Conservation (phyloP, 495 filamentous ascomycete species). For the Neurospora africana region DNA sequence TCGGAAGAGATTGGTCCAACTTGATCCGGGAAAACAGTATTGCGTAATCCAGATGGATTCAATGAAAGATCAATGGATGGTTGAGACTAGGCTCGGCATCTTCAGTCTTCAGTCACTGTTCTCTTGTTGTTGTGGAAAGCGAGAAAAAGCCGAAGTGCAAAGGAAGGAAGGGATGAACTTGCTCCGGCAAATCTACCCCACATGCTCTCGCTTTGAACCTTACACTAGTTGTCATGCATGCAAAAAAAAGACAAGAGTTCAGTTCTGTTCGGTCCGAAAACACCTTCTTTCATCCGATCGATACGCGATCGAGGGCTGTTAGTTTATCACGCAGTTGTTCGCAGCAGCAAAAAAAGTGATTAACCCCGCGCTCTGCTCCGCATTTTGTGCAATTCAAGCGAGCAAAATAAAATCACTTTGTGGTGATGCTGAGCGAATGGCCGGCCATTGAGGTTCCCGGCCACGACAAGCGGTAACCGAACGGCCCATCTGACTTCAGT, state of each 20-base stretch:
- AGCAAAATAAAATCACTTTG: background rate
- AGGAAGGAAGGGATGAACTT: background rate
- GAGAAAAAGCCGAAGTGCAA: background rate
- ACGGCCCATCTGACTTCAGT: background rate
- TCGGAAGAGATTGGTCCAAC: background rate
- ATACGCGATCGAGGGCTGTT: background rate
- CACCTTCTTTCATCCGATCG: background rate
- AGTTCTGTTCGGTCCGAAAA: background rate
- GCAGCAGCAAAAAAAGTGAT: background rate
- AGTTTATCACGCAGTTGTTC: background rate
- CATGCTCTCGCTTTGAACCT: background rate
- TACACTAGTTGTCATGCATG: background rate
- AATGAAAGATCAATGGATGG: background rate
- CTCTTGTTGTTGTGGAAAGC: background rate
- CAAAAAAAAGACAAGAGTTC: background rate
- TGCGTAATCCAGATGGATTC: background rate
- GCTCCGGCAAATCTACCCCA: background rate
- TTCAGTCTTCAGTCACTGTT: background rate
- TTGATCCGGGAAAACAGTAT: background rate
- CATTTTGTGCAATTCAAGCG: background rate
- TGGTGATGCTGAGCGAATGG: background rate
- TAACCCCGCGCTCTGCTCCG: background rate
- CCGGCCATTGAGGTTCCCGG: background rate
- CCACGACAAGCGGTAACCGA: background rate
- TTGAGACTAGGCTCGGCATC: background rate